Percentiles rank a stretch among this genome's conserved stretches.
These are phyloP conservation scores for Fusarium denticulatum DNA, from an alignment of 2,329 filamentous ascomycete genomes.

Conservation along the genomic window DNA sequence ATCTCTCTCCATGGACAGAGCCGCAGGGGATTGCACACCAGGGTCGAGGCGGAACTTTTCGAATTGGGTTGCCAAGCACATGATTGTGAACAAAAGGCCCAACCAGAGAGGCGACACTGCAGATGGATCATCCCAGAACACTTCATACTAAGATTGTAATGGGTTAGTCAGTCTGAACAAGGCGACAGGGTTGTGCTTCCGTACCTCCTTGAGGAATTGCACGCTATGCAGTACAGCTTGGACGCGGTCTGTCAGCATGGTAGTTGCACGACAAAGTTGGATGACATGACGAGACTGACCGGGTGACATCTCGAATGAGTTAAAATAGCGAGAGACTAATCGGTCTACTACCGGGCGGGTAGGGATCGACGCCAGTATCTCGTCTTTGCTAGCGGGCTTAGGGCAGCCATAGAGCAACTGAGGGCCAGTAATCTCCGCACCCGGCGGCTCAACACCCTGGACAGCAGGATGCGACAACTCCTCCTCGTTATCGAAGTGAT, in stretches of 20 bases:
- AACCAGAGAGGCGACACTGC: constrained; percentile 55
- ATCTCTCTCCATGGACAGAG: background rate
- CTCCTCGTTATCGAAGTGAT: constrained; percentile 47
- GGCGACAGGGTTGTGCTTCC: background rate
- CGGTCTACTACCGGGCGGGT: constrained; percentile 46
- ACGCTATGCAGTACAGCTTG: constrained; percentile 6
- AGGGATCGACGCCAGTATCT: constrained; percentile 47
- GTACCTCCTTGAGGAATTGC: constrained; percentile 12
- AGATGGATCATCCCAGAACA: constrained; percentile 55
- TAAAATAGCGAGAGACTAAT: constrained; percentile 51
- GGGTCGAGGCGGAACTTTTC: constrained; percentile 11
- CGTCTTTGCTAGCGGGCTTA: constrained; percentile 37
- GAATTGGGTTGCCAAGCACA: constrained; percentile 51
- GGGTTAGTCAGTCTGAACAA: background rate
- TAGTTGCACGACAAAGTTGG: no score
- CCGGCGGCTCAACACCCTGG: background rate
- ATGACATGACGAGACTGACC: background rate
- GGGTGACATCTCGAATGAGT: constrained; percentile 43
- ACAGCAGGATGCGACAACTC: constrained; percentile 3
- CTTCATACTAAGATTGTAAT: constrained; percentile 49
- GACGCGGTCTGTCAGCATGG: background rate
- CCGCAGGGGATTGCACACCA: background rate
- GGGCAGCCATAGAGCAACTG: constrained; percentile 48
- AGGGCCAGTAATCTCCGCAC: constrained; percentile 11
- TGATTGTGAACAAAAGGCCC: constrained; percentile 57